Evolutionary conservation across 1,139 yeast species (phyloP), one percentile per base, ranked within the genome.

Genomic region (Pichiaceae sp.): DNA sequence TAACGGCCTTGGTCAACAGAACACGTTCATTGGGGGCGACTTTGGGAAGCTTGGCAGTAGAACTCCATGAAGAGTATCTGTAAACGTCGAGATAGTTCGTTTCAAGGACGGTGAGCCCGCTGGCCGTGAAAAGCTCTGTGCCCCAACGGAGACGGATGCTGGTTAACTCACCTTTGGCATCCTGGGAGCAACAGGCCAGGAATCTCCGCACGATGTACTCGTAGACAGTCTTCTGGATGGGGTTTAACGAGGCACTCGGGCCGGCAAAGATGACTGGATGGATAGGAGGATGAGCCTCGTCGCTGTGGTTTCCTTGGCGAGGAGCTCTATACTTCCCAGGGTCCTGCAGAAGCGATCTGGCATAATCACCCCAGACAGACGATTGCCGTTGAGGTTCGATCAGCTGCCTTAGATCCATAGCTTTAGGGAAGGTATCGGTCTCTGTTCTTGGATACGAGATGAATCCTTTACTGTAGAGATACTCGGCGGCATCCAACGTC

Each of bases 281-380:
- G 42, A 93, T 93, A 0, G 99, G 97, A 3, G 98, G 98, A 69
- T 93, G 99, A 17, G 98, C 97, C 52, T 86, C 80, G 62, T 93
- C 99, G 53, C 89, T 86, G 50, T 84, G 80, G 17, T 65, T 68
- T 1, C 99, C 99, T 29, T 67, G 67, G 36, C 98, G 62, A 0
- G 99, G 98, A 2, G 57, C 53, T 16, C 68, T 54, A 49, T 71
- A 82, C 19, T 39, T 39, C 36, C 59, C 62, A 15, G 57, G 59
- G 5, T 59, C 60, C 17, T 62, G 64, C 11, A 72, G 48, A 8
- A 54, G 40, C 3, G 38, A 34, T 2, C 35, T 14, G 1, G 78
- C 75, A 45, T 71, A 72, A 1, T 38, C 34, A 0, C 79, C 78
- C 79, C 80, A 74, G 8, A 54, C 44, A 0, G 58, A 37, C 31